Base-by-base conservation (phyloP, 371 early-diverging fungal species). In the Nosema muscidifuracis region DNA sequence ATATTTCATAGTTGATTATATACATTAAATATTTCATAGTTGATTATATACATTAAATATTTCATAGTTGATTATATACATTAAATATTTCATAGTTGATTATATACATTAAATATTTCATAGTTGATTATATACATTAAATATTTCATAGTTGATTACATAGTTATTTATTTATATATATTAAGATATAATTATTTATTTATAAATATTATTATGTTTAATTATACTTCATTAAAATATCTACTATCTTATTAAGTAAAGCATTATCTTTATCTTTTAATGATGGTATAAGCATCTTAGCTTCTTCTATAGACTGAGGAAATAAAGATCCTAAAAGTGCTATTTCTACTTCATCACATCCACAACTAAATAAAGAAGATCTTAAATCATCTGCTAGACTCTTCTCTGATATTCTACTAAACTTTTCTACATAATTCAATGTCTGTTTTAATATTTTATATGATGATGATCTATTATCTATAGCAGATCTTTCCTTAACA, bases 261-360 rank as follows among this genome's bases (percentile, higher is more conserved):
- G 55, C 42, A 36, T 80, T 69, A 33, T 51, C 64, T 43, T 72
- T 56, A 18, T 65, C 42, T 13, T n/a, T 60, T 28, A 80, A 36
- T 6, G 62, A 58, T 26, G 77, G 77, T 9, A 77, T 43, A 6
- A 73, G 34, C 0, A 71, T 22, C 56, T 68, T 80, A 18, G 72
- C 67, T 51, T 80, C 80, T 26, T 74, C 71, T n/a, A 67, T 58
- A n/a, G 72, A 62, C 36, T 76, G 77, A 13, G 80, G 80, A 40
- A 80, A 63, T 30, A 80, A 20, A 1, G 77, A 69, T 4, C 65
- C 71, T 28, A 80, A 15, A 10, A 64, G 15, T 20, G 75, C 69
- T 18, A 74, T 66, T 34, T 80, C 80, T 0, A 62, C 60, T 26
- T 73, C 70, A 28, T 34, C 60, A 34, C 77, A 66, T 0, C 71